Percentiles rank a stretch among this genome's conserved stretches.
These are phyloP conservation scores for Trichophyton schoenleinii DNA, from an alignment of 2,329 filamentous ascomycete genomes.

Conservation along the genomic window DNA sequence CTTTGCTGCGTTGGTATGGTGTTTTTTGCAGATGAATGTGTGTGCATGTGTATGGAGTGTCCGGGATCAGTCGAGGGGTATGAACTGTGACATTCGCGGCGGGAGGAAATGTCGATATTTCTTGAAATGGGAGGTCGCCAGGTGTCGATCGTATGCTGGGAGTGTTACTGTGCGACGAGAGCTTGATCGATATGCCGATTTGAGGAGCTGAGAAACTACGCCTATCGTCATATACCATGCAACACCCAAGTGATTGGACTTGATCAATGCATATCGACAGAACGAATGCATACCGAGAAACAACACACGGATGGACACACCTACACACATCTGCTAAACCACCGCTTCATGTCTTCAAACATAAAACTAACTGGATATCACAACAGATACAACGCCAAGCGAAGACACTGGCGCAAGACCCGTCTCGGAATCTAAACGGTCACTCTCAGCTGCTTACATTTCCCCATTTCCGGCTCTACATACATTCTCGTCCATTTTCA, in stretches of 20 bases:
- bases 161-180: too few relatives aligned
- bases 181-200: too few relatives aligned
- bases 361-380: neutral
- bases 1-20: constrained; percentile 25
- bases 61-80: neutral
- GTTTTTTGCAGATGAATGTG: neutral
- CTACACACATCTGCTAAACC: neutral
- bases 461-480: too few relatives aligned
- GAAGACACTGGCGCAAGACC: constrained; percentile 99
- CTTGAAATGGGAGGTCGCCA: neutral
- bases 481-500: too few relatives aligned
- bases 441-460: constrained; percentile 28
- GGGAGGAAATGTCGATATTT: neutral
- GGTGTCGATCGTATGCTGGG: too few relatives aligned
- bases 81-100: neutral
- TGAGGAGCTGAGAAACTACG: too few relatives aligned
- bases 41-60: neutral
- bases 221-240: too few relatives aligned
- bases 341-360: neutral
- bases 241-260: too few relatives aligned
- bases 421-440: constrained; percentile 88
- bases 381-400: constrained; percentile 98
- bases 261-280: neutral
- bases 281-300: too few relatives aligned
- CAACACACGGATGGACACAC: neutral